Conservation (phyloP, 441 rosid genomes). For the Erodium chrysanthum region DNA sequence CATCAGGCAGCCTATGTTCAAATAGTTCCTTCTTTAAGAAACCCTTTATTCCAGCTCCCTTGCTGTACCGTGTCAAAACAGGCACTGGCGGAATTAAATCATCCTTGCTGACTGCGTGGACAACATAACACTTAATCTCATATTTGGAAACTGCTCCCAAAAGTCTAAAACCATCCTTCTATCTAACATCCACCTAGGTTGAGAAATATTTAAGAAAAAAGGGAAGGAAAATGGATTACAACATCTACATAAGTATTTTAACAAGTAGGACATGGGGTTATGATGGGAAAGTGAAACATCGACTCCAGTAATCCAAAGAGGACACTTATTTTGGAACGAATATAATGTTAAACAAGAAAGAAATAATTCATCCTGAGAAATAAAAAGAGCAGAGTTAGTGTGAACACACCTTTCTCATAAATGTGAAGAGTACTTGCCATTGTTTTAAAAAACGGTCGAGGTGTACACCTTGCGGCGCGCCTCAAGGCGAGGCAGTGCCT, state of each 20-base stretch:
- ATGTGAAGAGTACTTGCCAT: neutral
- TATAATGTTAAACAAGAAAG: too few species aligned
- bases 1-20: constrained; percentile 62
- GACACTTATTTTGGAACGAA: too few species aligned
- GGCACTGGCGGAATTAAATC: constrained; percentile 92
- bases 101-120: constrained; percentile 64
- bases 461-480: too few species aligned
- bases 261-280: too few species aligned
- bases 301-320: too few species aligned
- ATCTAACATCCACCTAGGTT: neutral
- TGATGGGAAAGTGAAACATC: neutral
- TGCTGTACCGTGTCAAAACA: constrained; percentile 75
- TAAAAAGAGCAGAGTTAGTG: too few species aligned
- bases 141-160: neutral
- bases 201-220: neutral
- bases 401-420: neutral
- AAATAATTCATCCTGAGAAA: too few species aligned
- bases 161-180: neutral
- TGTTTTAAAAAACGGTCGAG: too few species aligned
- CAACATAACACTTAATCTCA: constrained; percentile 20
- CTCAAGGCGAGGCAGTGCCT: too few species aligned
- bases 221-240: neutral
- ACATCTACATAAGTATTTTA: neutral
- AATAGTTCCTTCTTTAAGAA: constrained; percentile 89
- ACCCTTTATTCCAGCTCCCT: constrained; percentile 82